Conservation (phyloP, 1,139 yeast species). For the Protomyces arabidopsidicola region DNA sequence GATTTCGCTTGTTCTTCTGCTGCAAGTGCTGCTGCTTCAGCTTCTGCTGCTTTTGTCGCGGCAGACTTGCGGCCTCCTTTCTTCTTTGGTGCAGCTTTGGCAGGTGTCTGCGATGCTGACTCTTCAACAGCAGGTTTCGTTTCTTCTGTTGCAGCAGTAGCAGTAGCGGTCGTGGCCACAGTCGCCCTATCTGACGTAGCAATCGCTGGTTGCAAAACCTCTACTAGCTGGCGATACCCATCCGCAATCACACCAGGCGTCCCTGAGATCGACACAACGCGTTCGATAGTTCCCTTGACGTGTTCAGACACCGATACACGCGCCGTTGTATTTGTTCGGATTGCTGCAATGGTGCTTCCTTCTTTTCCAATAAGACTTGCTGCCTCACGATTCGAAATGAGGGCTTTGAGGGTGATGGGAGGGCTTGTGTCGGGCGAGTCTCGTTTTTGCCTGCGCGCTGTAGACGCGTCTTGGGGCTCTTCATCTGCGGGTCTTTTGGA, state of each 20-base stretch:
- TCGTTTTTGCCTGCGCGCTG: not conserved
- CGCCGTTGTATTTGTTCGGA: conserved; percentile 62
- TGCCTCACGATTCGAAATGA: conserved; percentile 33
- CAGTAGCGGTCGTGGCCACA: no score
- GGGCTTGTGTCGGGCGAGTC: conserved; percentile 29
- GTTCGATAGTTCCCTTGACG: conserved; percentile 65
- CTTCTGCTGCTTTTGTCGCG: not conserved
- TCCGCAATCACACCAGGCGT: conserved; percentile 74
- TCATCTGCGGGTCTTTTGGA: not conserved
- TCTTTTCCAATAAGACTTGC: conserved; percentile 30
- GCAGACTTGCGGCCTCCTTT: not conserved
- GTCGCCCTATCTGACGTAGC: no score
- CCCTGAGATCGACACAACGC: conserved; percentile 73
- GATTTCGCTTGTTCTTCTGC: conserved; percentile 44
- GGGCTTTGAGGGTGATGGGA: conserved; percentile 30
- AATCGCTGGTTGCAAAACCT: not conserved
- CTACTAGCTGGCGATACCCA: not conserved
- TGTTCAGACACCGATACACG: conserved; percentile 75
- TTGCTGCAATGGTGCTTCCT: conserved; percentile 36
- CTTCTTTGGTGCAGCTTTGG: not conserved
- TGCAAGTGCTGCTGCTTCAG: conserved; percentile 40
- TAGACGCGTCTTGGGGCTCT: not conserved
- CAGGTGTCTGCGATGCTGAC: not conserved
- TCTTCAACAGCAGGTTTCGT: not conserved
- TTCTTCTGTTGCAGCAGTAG: not conserved